Evolutionary conservation across 805 yeast species (phyloP).

Genomic region (Yamadazyma ubonensis): DNA sequence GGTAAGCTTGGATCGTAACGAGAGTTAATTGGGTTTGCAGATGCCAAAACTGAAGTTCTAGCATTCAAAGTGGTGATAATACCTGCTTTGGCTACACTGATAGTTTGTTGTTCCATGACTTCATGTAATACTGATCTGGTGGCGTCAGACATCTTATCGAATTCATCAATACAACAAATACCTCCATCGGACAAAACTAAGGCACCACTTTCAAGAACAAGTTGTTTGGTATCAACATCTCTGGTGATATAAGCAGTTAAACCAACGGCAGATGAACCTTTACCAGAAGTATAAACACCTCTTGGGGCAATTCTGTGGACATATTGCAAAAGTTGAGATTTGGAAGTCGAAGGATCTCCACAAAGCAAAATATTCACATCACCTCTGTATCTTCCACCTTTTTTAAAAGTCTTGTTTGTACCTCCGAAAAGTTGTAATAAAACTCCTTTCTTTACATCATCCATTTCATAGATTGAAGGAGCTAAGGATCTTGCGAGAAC

Average conservation of each 20-base stretch:
- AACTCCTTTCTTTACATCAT: conserved; percentile 95
- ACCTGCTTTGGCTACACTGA: conserved; percentile 97
- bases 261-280: conserved; percentile 99
- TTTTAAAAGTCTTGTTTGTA: conserved; percentile 78
- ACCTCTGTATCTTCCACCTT: conserved; percentile 95
- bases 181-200: conserved; percentile 96
- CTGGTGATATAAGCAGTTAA: conserved; percentile 94
- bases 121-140: conserved; percentile 95
- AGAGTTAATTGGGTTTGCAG: conserved; percentile 96
- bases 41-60: conserved; percentile 90
- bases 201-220: conserved; percentile 95
- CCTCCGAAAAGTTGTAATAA: conserved; percentile 94
- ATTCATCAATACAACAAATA: conserved; percentile 97
- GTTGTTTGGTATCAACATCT: conserved; percentile 89
- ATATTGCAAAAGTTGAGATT: conserved; percentile 90
- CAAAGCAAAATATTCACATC: conserved; percentile 88
- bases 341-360: conserved; percentile 98
- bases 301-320: conserved; percentile 98
- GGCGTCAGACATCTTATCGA: conserved; percentile 94
- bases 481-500: conserved; percentile 87
- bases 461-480: conserved; percentile 95
- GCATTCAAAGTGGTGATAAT: conserved; percentile 96
- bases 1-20: conserved; percentile 93
- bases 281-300: conserved; percentile 97
- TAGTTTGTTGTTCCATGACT: conserved; percentile 99